These are phyloP conservation scores for Didymella pinodella DNA, from an alignment of 2,329 filamentous ascomycete genomes.

Conservation along the genomic window DNA sequence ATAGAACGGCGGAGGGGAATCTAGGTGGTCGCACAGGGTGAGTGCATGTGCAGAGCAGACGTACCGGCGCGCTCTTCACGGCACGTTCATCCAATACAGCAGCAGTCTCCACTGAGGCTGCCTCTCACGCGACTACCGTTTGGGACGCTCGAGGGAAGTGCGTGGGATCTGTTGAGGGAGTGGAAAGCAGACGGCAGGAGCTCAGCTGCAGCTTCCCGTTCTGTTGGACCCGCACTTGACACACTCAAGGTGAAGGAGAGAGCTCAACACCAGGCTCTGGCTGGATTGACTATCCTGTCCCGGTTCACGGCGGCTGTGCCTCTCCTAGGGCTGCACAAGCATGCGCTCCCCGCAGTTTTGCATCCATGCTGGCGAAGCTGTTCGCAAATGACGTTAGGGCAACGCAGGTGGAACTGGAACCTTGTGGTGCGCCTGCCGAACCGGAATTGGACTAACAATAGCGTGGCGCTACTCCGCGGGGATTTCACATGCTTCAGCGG, in stretches of 20 bases:
- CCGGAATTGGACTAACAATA: not conserved
- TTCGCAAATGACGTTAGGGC: conserved; percentile 21
- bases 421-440: conserved; percentile 12
- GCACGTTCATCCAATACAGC: conserved; percentile 9
- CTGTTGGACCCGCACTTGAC: conserved; percentile 5
- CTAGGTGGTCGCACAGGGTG: conserved; percentile 28
- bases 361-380: conserved; percentile 18
- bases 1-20: conserved; percentile 22
- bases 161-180: conserved; percentile 9
- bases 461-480: conserved; percentile 10
- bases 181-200: conserved; percentile 8
- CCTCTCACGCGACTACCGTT: conserved; percentile 14
- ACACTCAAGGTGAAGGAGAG: conserved; percentile 10
- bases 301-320: conserved; percentile 10
- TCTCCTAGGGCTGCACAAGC: conserved; percentile 10
- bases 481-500: conserved; percentile 18
- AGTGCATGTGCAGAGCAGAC: conserved; percentile 23
- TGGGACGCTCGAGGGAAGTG: conserved; percentile 2
- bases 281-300: not conserved
- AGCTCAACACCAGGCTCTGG: not conserved
- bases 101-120: conserved; percentile 18
- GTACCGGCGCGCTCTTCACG: conserved; percentile 16
- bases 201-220: conserved; percentile 14
- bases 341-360: conserved; percentile 18
- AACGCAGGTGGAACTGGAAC: conserved; percentile 18